Conservation (phyloP, 768 basidiomycete genomes). For the Lentinula sp. region DNA sequence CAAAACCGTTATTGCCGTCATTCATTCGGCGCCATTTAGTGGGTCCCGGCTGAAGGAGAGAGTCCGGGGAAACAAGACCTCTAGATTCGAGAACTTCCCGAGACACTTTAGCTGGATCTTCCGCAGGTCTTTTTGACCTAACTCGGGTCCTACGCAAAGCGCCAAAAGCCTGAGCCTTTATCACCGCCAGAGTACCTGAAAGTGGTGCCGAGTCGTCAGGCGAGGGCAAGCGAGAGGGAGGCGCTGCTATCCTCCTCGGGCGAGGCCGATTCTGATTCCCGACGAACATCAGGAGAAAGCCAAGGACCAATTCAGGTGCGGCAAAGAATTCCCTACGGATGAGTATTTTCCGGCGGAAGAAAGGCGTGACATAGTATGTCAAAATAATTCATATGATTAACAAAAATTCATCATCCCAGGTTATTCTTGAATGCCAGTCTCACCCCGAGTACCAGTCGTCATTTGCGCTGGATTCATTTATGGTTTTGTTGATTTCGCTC, state of each 20-base stretch:
- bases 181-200: conserved; percentile 81
- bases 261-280: conserved; percentile 33
- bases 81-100: conserved; percentile 78
- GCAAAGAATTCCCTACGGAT: no score
- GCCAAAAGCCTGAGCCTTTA: conserved; percentile 88
- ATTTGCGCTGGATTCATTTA: conserved; percentile 45
- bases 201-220: conserved; percentile 38
- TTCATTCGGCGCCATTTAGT: conserved; percentile 48
- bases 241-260: conserved; percentile 41
- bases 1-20: conserved; percentile 43
- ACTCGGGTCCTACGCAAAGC: conserved; percentile 75
- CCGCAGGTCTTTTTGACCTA: conserved; percentile 68
- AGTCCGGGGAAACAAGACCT: conserved; percentile 44
- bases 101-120: conserved; percentile 58
- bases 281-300: no score
- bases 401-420: conserved; percentile 25
- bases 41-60: conserved; percentile 15
- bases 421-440: conserved; percentile 87
- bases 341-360: no score
- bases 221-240: conserved; percentile 45
- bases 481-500: not conserved
- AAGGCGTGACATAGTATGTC: no score
- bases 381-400: no score
- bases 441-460: conserved; percentile 86
- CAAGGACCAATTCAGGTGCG: no score